Conservation (phyloP, 495 filamentous ascomycete genomes). For the Entonaema liquescens region DNA sequence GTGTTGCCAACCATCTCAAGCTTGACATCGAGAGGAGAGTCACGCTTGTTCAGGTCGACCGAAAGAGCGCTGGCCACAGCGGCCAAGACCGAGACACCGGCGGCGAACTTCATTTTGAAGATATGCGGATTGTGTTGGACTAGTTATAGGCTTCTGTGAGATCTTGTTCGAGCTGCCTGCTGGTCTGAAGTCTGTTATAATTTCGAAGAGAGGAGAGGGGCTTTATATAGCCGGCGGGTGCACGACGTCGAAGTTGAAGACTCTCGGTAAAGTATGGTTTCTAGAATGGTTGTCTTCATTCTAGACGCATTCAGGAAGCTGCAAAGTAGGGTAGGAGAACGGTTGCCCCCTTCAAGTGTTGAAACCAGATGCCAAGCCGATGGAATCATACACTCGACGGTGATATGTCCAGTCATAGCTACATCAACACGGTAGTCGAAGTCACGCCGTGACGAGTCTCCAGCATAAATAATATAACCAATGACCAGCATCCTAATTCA, state of each 20-base stretch:
- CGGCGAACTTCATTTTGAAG: conserved; percentile 51
- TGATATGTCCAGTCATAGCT: conserved; percentile 33
- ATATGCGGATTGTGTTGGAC: conserved; percentile 1
- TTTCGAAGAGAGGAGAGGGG: not conserved
- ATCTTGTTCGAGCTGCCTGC: conserved; percentile 30
- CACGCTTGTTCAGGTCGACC: conserved; percentile 53
- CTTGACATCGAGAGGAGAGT: conserved; percentile 59
- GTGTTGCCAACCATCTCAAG: conserved; percentile 63
- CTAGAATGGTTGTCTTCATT: conserved; percentile 15
- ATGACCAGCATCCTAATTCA: conserved; percentile 24
- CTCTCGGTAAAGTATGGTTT: conserved; percentile 14
- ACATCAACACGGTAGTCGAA: conserved; percentile 24
- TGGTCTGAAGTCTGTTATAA: conserved; percentile 10
- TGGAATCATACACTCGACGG: conserved; percentile 37
- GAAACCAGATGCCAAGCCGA: conserved; percentile 28
- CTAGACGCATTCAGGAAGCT: conserved; percentile 36
- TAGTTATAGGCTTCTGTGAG: conserved; percentile 1
- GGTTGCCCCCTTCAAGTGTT: conserved; percentile 6
- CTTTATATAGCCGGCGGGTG: conserved; percentile 32
- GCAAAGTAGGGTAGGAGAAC: conserved; percentile 13
- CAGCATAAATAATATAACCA: conserved; percentile 11
- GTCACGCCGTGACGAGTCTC: conserved; percentile 16
- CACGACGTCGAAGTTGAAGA: conserved; percentile 3
- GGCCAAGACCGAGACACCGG: conserved; percentile 51
- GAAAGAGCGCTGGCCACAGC: conserved; percentile 57